Evolutionary conservation across 2,329 filamentous ascomycete genomes (phyloP), one percentile per base, ranked within the genome.

Genomic region (Ilyonectria sp.): DNA sequence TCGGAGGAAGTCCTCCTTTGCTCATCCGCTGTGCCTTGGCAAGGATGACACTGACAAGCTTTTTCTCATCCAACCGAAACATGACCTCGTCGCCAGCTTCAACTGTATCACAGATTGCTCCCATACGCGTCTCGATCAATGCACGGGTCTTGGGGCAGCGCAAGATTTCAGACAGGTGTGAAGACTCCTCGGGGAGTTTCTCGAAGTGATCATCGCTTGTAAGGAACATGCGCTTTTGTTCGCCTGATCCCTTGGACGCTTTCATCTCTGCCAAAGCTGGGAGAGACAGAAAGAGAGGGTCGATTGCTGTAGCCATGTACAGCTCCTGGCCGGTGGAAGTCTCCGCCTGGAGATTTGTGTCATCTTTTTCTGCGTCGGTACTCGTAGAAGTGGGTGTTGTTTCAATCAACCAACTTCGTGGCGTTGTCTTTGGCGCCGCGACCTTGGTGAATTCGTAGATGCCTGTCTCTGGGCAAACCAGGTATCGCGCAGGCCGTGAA

Each of bases 61-160:
- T 97, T 13, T 85, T 82, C 75, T 93, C 87, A 73, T 86, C 96
- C 26, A 97, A 82, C 13, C 94, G 90, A 80, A 93, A 97, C 93
- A 98, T 94, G 61, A 83, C 89, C 79, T 98, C 94, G 67, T 93
- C 93, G 15, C 92, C 93, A 1, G 93, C 93, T 37, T 96, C 92
- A 11, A 97, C 92, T 0, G 87, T 92, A 75, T 98, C 94, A 80
- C 95, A 97, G 6, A 96, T 86, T 1, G 84, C 86, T 2, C 84
- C 86, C 82, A 97, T 91, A 40, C 94, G 87, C 11, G 85, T 80
- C 75, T 93, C 90, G 1, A 97, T 78, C 35, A 86, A 81, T 2
- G 71, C 79, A 67, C 84, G 86, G 75, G 84, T 83, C 65, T 82
- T 82, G 60, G 76, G 79, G 77, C 83, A 85, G 49, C 82, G 79